These are phyloP conservation scores for Alternaria sp. DNA, from an alignment of 2,329 filamentous ascomycete genomes.

Conservation along the genomic window DNA sequence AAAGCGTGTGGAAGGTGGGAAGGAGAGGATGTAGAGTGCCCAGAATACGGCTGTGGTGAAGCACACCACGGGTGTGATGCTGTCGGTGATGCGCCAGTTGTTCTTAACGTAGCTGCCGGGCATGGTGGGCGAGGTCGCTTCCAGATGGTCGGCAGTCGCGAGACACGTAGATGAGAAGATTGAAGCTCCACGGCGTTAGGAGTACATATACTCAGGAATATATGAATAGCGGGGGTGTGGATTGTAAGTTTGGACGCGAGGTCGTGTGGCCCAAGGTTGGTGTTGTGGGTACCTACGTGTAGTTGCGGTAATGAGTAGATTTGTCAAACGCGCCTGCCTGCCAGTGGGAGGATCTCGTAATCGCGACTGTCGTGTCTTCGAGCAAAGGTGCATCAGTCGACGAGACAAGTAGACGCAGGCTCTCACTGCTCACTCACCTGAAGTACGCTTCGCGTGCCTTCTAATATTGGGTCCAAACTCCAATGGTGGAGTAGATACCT, in stretches of 20 bases:
- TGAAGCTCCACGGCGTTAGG: background rate
- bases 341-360: background rate
- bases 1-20: constrained; percentile 11
- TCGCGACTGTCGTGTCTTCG: background rate
- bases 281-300: background rate
- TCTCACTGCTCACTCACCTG: background rate
- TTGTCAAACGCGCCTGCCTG: background rate
- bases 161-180: background rate
- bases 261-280: background rate
- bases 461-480: background rate
- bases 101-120: background rate
- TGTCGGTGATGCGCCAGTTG: background rate
- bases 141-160: background rate
- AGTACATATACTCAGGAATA: background rate
- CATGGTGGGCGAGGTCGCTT: background rate
- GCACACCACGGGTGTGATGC: background rate
- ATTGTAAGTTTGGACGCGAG: background rate
- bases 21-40: constrained; percentile 22
- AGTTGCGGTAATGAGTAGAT: background rate
- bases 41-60: constrained; percentile 1
- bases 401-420: background rate
- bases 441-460: background rate
- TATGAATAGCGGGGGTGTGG: background rate
- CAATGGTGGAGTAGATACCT: background rate
- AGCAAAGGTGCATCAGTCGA: background rate